These are phyloP conservation scores for Yarrowia keelungensis DNA, from an alignment of 805 yeast genomes.

Conservation along the genomic window DNA sequence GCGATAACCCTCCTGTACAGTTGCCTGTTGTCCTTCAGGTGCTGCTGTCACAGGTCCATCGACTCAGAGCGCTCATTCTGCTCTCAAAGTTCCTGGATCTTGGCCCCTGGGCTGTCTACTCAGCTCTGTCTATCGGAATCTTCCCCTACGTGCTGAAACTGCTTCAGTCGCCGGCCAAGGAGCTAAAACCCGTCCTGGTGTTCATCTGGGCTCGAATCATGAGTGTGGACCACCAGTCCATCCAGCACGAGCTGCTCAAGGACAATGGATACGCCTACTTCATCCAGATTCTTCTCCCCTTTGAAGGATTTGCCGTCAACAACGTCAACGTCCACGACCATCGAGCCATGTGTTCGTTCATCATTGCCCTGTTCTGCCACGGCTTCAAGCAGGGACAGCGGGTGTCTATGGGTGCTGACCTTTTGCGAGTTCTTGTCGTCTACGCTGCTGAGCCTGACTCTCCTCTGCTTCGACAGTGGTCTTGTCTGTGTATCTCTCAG, in stretches of 20 bases:
- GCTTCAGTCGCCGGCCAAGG: conserved; percentile 93
- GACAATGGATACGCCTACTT: conserved; percentile 92
- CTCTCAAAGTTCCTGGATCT: conserved; percentile 86
- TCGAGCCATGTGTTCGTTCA: conserved; percentile 94
- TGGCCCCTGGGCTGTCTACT: conserved; percentile 97
- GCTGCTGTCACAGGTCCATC: conserved; percentile 88
- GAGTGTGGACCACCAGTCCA: conserved; percentile 89
- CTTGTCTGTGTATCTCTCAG: conserved; percentile 77
- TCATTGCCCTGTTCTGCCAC: conserved; percentile 80
- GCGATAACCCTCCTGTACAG: conserved; percentile 91
- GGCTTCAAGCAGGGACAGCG: conserved; percentile 83
- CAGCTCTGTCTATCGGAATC: conserved; percentile 91
- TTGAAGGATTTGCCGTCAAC: conserved; percentile 46
- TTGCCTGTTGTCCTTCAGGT: conserved; percentile 93
- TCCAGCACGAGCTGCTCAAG: conserved; percentile 90
- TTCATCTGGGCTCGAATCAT: conserved; percentile 98
- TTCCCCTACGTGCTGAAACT: conserved; percentile 92
- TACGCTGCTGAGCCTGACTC: conserved; percentile 77
- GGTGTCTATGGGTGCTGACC: conserved; percentile 74
- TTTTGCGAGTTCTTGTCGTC: conserved; percentile 68
- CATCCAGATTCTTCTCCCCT: conserved; percentile 69
- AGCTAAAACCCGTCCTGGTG: conserved; percentile 88
- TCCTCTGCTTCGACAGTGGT: conserved; percentile 92
- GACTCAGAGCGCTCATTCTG: conserved; percentile 84
- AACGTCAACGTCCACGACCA: conserved; percentile 67